Base-by-base conservation (phyloP, 257 asterid species). In the Eustoma russellianum region DNA sequence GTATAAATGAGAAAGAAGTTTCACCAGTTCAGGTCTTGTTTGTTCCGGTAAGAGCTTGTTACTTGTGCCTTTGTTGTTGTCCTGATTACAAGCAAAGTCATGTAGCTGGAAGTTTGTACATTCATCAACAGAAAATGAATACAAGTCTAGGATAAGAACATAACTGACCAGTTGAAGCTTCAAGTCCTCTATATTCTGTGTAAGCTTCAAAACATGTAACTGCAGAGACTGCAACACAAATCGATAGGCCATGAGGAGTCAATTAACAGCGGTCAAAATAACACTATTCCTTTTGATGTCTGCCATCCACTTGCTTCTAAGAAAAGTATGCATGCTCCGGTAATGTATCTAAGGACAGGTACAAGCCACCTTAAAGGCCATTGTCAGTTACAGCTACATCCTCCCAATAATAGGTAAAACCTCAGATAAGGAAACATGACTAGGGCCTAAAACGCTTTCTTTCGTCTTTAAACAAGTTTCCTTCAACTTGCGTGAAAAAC, bases 131-230 rank as follows among this genome's bases (percentile, higher is more conserved):
- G 17, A 47, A 62, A 53, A 15, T 18, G 5, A 46, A 49, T 6
- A 48, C 44, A 17, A 43, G 14, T 38, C 48, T 47, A 28, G 19
- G 43, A 24, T 28, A 60, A 59, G 47, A 45, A 52, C 47, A 46
- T 13, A 64, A 55, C 57, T 33, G 79, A 92, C 99, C 97, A 85
- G 67, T 69, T 62, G 77, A 64, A 75, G 88, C 82, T 73, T 74
- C 85, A 92, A 65, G 46, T 64, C 68, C 41, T 81, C 93, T 68
- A 92, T 69, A 60, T 83, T 78, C 74, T 38, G 73, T 63, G 66
- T 61, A 73, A 92, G 99, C 95, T 88, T 81, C 70, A 92, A 64
- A 65, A 92, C 89, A 59, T 88, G 85, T 60, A 92, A 65, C 72
- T 85, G 79, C 78, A 92, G 76, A 69, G 99, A 88, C 99, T 92